phyloP scores from a whole-genome alignment of 768 basidiomycete species.

The Kwoniella sp. region DNA sequence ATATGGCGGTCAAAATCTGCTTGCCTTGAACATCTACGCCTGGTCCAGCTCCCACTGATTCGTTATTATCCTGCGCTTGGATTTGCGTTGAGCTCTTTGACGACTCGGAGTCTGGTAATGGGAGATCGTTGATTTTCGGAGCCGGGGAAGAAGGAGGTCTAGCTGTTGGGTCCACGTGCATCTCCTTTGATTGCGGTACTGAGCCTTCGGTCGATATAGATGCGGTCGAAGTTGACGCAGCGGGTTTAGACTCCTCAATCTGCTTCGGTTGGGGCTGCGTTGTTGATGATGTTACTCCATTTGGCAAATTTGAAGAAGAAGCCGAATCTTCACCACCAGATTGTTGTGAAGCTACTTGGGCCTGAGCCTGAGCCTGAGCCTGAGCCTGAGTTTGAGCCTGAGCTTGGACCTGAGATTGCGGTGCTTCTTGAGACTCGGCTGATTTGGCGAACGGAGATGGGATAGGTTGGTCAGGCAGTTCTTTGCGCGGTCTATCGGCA shows the following conservation, averaged over 20 bases:
- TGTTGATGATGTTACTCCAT: background rate
- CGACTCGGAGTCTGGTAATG: conserved; percentile 58
- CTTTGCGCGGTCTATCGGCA: conserved; percentile 37
- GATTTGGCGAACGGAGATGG: conserved; percentile 17
- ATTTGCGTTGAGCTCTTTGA: background rate
- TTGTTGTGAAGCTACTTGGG: background rate
- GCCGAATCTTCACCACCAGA: background rate
- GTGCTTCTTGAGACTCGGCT: background rate
- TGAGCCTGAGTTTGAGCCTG: conserved; percentile 6
- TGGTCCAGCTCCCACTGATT: background rate
- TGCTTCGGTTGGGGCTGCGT: background rate
- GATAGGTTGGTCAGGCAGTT: conserved; percentile 35
- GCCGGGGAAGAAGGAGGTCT: conserved; percentile 46
- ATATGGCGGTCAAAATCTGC: conserved; percentile 66
- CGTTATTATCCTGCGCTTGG: background rate
- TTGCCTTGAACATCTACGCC: conserved; percentile 58
- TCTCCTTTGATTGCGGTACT: conserved; percentile 15
- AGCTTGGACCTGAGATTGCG: conserved; percentile 7
- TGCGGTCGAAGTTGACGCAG: background rate
- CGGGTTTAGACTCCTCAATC: background rate
- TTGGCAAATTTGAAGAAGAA: background rate
- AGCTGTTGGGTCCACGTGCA: conserved; percentile 25
- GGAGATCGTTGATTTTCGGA: conserved; percentile 18
- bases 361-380: background rate
- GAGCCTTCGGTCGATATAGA: background rate